Conservation (phyloP, 331 rosid species). For the Rhamnella rubrinervis region DNA sequence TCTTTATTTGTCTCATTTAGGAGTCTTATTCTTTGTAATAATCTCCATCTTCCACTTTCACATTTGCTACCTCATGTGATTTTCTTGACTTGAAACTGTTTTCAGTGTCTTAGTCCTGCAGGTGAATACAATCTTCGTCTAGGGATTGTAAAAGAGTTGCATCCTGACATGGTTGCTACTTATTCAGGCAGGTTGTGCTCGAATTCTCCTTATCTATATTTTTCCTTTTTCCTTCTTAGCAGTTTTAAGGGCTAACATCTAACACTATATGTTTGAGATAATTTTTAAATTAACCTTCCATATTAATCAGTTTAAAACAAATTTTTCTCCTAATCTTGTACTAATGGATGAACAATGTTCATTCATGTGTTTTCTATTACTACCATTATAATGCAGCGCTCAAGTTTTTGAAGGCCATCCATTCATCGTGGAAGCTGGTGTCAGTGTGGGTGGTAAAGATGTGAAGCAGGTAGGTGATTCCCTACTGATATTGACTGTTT, state of each 20-base stretch:
- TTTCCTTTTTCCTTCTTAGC: conserved; percentile 15
- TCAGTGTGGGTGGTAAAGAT: conserved; percentile 90
- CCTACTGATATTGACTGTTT: conserved; percentile 10
- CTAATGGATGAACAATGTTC: neutral
- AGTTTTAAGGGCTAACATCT: no score
- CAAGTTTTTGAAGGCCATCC: conserved; percentile 98
- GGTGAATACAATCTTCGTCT: conserved; percentile 94
- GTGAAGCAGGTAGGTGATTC: conserved; percentile 73
- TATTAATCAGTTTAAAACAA: no score
- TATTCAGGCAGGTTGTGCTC: conserved; percentile 90
- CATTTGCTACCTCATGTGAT: conserved; percentile 16
- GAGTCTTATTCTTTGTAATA: neutral
- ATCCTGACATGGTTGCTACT: conserved; percentile 98
- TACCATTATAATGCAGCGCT: conserved; percentile 48
- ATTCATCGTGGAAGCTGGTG: conserved; percentile 95
- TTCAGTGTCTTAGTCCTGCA: conserved; percentile 95
- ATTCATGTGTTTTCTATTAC: conserved; percentile 19
- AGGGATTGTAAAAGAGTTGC: conserved; percentile 92
- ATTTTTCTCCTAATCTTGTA: conserved; percentile 2
- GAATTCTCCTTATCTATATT: conserved; percentile 14
- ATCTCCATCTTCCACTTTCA: neutral
- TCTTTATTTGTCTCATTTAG: neutral
- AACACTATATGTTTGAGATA: neutral
- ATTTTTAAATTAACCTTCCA: conserved; percentile 1
- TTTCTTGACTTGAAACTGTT: conserved; percentile 27